phyloP scores from a whole-genome alignment of 768 basidiomycete species.

The Hygrocybe punicea region DNA sequence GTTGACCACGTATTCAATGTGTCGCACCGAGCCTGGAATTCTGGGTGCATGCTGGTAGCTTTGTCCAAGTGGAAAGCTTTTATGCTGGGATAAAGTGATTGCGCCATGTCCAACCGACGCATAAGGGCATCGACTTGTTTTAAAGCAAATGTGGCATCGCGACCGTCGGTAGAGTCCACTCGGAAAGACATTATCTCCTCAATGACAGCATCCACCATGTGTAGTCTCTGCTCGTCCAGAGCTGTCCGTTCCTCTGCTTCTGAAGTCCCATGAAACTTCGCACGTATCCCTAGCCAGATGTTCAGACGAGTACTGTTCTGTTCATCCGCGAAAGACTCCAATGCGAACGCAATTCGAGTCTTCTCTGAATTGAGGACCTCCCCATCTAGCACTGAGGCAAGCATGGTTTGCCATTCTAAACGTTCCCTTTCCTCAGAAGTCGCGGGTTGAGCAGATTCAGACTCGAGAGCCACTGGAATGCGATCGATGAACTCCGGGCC shows the following conservation, averaged over 20 bases:
- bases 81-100: slow-evolving; percentile 82
- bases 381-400: slow-evolving; percentile 87
- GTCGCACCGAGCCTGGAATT: slow-evolving; percentile 80
- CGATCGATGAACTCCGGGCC: slow-evolving; percentile 49
- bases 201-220: slow-evolving; percentile 77
- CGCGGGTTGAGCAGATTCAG: slow-evolving; percentile 62
- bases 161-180: slow-evolving; percentile 40
- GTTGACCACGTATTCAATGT: slow-evolving; percentile 90
- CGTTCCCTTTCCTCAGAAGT: slow-evolving; percentile 76
- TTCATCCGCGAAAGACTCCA: slow-evolving; percentile 67
- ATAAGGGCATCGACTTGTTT: slow-evolving; percentile 64
- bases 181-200: slow-evolving; percentile 80
- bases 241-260: slow-evolving; percentile 78
- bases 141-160: slow-evolving; percentile 46
- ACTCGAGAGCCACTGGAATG: slow-evolving; percentile 52
- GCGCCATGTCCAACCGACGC: slow-evolving; percentile 72
- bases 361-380: slow-evolving; percentile 96
- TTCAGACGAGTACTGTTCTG: slow-evolving; percentile 63
- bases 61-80: slow-evolving; percentile 80
- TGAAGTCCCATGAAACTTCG: slow-evolving; percentile 74
- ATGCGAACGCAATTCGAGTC: slow-evolving; percentile 79
- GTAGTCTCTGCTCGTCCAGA: slow-evolving; percentile 78
- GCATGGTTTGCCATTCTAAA: slow-evolving; percentile 93
- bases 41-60: slow-evolving; percentile 56
- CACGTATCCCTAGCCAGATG: slow-evolving; percentile 89